Base-by-base conservation (phyloP, 2,329 filamentous ascomycete species). In the Neonectria faginata region DNA sequence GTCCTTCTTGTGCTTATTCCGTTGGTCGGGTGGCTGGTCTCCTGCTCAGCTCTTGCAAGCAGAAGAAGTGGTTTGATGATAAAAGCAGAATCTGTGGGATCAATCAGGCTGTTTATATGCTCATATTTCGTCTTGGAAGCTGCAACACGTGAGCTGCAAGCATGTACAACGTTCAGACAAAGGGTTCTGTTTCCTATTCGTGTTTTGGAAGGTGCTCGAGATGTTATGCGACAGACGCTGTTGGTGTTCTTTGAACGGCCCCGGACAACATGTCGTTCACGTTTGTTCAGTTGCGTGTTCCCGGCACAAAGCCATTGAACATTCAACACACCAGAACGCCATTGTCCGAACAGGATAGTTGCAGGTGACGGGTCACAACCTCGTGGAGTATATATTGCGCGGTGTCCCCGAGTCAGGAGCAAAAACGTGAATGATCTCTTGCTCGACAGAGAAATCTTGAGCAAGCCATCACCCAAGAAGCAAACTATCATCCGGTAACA, bases 261-360 rank as follows among this genome's bases (percentile, higher is more conserved):
- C 25, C 25, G 25, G 25, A 25, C 64, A 67, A 66, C 36, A 53
- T 14, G n/a, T 9, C 41, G 31, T 18, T 25, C 41, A 55, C 31
- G 33, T 60, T 66, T 70, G 55, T 69, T 58, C 31, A 29, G n/a
- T 14, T n/a, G 14, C 25, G 20, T 52, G 31, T n/a, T 29, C 16
- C 16, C 2, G 14, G 7, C 20, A 11, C 45, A 53, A 9, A 29
- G 3, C 12, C 31, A 22, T 27, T 58, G 25, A 41, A 12, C 10
- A 36, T 14, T 25, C 36, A 27, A 31, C 27, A 25, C 14, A 53
- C 14, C 16, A 48, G 39, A 57, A 55, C 54, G 29, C 22, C 27
- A 44, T 31, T 25, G 3, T 48, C 48, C 6, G 25, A 22, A 22
- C 14, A 57, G 42, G n/a, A 20, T n/a, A n/a, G 16, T n/a, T 48